phyloP scores from a whole-genome alignment of 2,329 filamentous ascomycete genomes.

The Rhexocercosporidium sp. region DNA sequence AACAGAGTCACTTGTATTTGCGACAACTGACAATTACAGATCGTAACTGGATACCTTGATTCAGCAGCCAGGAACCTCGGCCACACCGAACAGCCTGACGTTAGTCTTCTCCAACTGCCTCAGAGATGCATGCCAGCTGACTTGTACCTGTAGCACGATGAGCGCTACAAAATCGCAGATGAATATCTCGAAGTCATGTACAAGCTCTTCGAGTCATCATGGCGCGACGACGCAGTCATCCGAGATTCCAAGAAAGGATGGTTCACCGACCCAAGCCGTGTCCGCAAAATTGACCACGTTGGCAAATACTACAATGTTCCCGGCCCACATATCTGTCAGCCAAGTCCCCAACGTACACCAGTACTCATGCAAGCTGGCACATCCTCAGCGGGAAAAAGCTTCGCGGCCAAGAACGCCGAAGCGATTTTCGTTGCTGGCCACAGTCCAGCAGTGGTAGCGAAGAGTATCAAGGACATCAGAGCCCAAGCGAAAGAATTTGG shows the following conservation, averaged over 20 bases:
- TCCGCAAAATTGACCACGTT: slow-evolving; percentile 67
- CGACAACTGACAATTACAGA: slow-evolving; percentile 31
- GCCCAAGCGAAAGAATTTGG: slow-evolving; percentile 57
- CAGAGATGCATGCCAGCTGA: neutral
- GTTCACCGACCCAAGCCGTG: slow-evolving; percentile 58
- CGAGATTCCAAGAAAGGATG: neutral
- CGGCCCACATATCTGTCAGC: slow-evolving; percentile 55
- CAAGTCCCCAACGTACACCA: slow-evolving; percentile 69
- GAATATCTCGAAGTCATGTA: slow-evolving; percentile 56
- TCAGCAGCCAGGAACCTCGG: slow-evolving; percentile 68
- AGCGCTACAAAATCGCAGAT: slow-evolving; percentile 65
- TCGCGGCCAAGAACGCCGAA: slow-evolving; percentile 72
- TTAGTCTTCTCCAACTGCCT: neutral
- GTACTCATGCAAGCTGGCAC: slow-evolving; percentile 73
- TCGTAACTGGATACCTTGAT: slow-evolving; percentile 69
- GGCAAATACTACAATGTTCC: slow-evolving; percentile 17
- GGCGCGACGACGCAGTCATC: slow-evolving; percentile 68
- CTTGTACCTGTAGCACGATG: slow-evolving; percentile 47
- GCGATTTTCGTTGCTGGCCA: slow-evolving; percentile 71
- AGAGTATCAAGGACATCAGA: slow-evolving; percentile 49
- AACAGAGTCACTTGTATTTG: too few relatives aligned
- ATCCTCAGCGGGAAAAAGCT: slow-evolving; percentile 66
- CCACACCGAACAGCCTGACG: slow-evolving; percentile 54
- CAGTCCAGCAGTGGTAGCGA: slow-evolving; percentile 62
- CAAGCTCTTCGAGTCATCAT: slow-evolving; percentile 70